Percentiles rank a stretch among this genome's conserved stretches.
phyloP scores from a whole-genome alignment of 2,329 filamentous ascomycete species.

The Trichoderma sp. region DNA sequence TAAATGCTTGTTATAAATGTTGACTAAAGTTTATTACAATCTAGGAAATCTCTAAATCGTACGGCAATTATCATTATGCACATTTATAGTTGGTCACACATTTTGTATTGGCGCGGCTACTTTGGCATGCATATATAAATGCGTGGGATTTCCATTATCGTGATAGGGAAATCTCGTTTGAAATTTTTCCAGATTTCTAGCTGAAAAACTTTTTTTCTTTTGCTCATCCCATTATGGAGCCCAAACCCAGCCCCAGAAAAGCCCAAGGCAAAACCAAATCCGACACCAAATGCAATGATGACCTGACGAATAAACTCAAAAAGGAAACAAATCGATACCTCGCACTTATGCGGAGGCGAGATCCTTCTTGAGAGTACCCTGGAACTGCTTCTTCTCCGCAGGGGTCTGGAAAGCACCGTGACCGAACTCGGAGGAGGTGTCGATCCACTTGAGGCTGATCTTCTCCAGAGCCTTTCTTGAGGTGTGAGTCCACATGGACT shows the following conservation, averaged over 20 bases:
- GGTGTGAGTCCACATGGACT: slow-evolving; percentile 98
- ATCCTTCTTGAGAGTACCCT: slow-evolving; percentile 99
- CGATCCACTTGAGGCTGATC: slow-evolving; percentile 99
- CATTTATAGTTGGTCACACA: not conserved
- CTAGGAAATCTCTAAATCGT: not conserved
- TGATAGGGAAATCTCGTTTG: slow-evolving; percentile 39
- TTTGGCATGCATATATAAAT: slow-evolving; percentile 17
- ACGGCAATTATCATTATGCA: not conserved
- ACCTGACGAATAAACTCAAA: slow-evolving; percentile 41
- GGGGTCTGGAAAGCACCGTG: slow-evolving; percentile 99
- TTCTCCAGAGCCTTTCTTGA: slow-evolving; percentile 96
- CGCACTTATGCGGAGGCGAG: slow-evolving; percentile 51
- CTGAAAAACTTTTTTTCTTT: slow-evolving; percentile 38
- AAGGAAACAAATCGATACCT: slow-evolving; percentile 42
- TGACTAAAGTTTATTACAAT: not conserved
- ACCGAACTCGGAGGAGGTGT: slow-evolving; percentile 99
- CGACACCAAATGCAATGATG: slow-evolving; percentile 60
- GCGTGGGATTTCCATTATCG: slow-evolving; percentile 19
- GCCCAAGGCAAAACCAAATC: slow-evolving; percentile 44
- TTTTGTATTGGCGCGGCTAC: slow-evolving; percentile 16
- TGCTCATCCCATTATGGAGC: slow-evolving; percentile 42
- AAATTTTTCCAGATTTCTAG: slow-evolving; percentile 39
- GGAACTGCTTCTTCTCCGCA: slow-evolving; percentile 95
- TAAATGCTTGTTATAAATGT: not conserved
- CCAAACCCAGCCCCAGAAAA: slow-evolving; percentile 40